Conservation (phyloP, 768 basidiomycete genomes). For the Flagelloscypha sp. region DNA sequence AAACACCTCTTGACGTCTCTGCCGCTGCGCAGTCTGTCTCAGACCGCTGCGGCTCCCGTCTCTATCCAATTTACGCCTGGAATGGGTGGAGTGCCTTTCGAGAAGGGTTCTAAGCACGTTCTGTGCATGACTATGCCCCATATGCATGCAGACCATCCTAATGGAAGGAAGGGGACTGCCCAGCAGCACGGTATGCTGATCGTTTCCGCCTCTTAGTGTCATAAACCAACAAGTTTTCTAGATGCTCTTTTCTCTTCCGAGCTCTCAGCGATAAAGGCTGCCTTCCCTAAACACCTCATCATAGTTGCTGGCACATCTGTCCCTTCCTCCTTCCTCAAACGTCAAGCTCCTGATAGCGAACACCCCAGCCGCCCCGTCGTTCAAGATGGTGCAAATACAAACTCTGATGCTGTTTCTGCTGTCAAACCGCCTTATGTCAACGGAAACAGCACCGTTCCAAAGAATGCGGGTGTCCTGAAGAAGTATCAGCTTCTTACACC, state of each 20-base stretch:
- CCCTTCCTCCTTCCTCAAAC: constrained; percentile 30
- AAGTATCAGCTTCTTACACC: constrained; percentile 75
- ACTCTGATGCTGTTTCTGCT: constrained; percentile 2
- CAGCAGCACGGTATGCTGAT: constrained; percentile 43
- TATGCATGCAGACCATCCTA: constrained; percentile 31
- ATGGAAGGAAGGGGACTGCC: constrained; percentile 39
- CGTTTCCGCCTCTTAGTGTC: background rate
- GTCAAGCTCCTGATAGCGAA: constrained; percentile 24
- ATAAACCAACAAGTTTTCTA: constrained; percentile 16
- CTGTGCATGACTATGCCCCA: constrained; percentile 48
- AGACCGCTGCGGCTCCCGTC: constrained; percentile 43
- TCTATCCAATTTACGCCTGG: constrained; percentile 36
- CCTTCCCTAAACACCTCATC: constrained; percentile 56
- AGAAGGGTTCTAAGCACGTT: constrained; percentile 41
- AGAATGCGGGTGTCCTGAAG: constrained; percentile 58
- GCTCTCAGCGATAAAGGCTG: constrained; percentile 38
- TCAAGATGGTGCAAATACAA: too few relatives aligned
- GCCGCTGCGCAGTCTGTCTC: constrained; percentile 37
- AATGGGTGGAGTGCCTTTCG: constrained; percentile 24
- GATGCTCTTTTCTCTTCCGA: constrained; percentile 39
- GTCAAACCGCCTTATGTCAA: constrained; percentile 11
- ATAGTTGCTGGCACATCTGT: constrained; percentile 62
- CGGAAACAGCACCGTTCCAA: constrained; percentile 28
- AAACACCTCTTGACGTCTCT: constrained; percentile 19
- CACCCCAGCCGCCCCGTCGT: constrained; percentile 19